Evolutionary conservation across 2,329 filamentous ascomycete genomes (phyloP).

Genomic region (Fusarium mangiferae): DNA sequence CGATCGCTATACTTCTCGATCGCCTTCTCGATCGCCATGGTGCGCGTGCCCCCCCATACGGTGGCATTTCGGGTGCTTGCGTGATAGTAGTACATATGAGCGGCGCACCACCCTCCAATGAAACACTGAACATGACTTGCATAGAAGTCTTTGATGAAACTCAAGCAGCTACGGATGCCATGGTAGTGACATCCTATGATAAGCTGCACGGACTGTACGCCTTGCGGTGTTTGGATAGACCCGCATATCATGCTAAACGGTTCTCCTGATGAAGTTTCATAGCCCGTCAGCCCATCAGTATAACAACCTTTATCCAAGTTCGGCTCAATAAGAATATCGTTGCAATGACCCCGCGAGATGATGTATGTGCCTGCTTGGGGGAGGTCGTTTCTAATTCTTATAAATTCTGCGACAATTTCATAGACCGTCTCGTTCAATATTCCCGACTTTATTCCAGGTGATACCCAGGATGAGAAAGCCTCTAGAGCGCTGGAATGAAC

Average conservation of each 20-base stretch:
- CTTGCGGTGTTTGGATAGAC: background rate
- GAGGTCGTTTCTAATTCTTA: background rate
- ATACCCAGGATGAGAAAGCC: background rate
- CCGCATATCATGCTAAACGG: conserved; percentile 11
- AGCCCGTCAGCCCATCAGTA: background rate
- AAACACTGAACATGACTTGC: conserved; percentile 21
- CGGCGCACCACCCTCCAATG: conserved; percentile 13
- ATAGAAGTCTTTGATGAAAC: conserved; percentile 23
- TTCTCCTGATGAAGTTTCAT: background rate
- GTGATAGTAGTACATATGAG: conserved; percentile 19
- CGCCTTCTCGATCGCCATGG: conserved; percentile 1
- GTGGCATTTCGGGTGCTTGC: background rate
- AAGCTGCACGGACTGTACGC: conserved; percentile 2
- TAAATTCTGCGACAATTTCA: background rate
- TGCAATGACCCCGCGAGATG: background rate
- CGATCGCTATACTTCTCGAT: conserved; percentile 6
- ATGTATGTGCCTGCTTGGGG: background rate
- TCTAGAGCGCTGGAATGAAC: background rate
- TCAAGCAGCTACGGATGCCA: conserved; percentile 9
- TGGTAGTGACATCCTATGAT: conserved; percentile 12
- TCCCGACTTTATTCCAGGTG: background rate
- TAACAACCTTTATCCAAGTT: background rate
- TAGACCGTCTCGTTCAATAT: background rate
- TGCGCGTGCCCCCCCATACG: background rate
- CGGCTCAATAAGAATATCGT: background rate